Evolutionary conservation across 805 yeast genomes (phyloP).

Genomic region (Wickerhamomyces pijperi): DNA sequence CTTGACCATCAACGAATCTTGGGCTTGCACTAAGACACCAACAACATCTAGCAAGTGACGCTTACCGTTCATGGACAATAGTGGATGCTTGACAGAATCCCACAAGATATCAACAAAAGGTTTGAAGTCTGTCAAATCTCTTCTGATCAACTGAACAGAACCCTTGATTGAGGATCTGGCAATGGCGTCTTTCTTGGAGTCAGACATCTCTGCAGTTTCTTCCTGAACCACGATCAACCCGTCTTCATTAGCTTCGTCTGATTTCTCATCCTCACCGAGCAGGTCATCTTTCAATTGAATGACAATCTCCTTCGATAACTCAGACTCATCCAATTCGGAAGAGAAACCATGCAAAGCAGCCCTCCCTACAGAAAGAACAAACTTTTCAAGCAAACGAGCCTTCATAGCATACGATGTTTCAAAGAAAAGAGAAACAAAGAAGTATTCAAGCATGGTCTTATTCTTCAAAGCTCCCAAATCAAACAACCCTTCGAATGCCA

Average conservation of each 20-base stretch:
- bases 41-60: constrained; percentile 54
- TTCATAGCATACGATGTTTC: constrained; percentile 46
- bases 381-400: constrained; percentile 32
- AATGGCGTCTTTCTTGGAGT: constrained; percentile 47
- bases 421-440: constrained; percentile 43
- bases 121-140: constrained; percentile 40
- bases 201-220: constrained; percentile 30
- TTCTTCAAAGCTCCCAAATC: constrained; percentile 71
- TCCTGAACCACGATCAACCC: constrained; percentile 55
- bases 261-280: constrained; percentile 8
- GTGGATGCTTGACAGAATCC: constrained; percentile 54
- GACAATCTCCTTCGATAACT: constrained; percentile 24
- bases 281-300: constrained; percentile 4
- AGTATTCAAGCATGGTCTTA: constrained; percentile 44
- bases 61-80: constrained; percentile 47
- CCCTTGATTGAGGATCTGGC: constrained; percentile 59
- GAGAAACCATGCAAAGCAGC: constrained; percentile 58
- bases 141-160: constrained; percentile 50
- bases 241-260: constrained; percentile 21
- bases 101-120: constrained; percentile 56
- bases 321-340: constrained; percentile 53
- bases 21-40: constrained; percentile 52
- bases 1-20: constrained; percentile 48
- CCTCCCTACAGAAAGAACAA: constrained; percentile 45
- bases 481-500: constrained; percentile 63